phyloP scores from a whole-genome alignment of 768 basidiomycete genomes.

The Fomitopsis pulvina region DNA sequence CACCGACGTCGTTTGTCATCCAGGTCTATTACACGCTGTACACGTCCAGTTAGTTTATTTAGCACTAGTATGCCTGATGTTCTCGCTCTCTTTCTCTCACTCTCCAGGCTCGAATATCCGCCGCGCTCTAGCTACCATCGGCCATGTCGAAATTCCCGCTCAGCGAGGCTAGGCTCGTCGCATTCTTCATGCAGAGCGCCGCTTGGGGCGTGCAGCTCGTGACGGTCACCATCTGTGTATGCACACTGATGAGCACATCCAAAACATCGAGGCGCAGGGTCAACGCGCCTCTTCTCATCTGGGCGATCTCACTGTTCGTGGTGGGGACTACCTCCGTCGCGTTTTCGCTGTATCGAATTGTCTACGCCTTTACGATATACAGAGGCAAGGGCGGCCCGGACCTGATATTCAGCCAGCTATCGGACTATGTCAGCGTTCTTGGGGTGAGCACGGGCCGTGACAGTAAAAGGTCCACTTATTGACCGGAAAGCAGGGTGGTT shows the following conservation, averaged over 20 bases:
- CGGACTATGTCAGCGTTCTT: conserved; percentile 25
- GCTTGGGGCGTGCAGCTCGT: background rate
- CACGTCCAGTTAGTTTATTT: too few relatives aligned
- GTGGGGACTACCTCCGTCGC: conserved; percentile 11
- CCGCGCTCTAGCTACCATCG: background rate
- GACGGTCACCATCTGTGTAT: background rate
- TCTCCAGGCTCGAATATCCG: background rate
- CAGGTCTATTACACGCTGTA: too few relatives aligned
- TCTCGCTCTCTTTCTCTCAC: too few relatives aligned
- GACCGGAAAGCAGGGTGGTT: background rate
- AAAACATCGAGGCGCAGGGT: background rate
- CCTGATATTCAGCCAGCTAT: conserved; percentile 28
- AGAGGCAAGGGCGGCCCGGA: conserved; percentile 19
- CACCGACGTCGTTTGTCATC: background rate
- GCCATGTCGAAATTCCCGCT: background rate
- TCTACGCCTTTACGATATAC: conserved; percentile 32
- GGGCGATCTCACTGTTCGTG: background rate
- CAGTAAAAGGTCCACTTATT: background rate
- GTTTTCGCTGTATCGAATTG: conserved; percentile 33
- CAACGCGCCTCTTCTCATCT: background rate
- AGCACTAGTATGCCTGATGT: too few relatives aligned
- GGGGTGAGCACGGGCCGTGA: background rate
- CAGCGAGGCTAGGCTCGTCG: background rate
- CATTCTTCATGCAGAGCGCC: conserved; percentile 1
- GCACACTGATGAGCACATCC: background rate